phyloP scores from a whole-genome alignment of 805 yeast genomes.

The Yarrowia divulgata region DNA sequence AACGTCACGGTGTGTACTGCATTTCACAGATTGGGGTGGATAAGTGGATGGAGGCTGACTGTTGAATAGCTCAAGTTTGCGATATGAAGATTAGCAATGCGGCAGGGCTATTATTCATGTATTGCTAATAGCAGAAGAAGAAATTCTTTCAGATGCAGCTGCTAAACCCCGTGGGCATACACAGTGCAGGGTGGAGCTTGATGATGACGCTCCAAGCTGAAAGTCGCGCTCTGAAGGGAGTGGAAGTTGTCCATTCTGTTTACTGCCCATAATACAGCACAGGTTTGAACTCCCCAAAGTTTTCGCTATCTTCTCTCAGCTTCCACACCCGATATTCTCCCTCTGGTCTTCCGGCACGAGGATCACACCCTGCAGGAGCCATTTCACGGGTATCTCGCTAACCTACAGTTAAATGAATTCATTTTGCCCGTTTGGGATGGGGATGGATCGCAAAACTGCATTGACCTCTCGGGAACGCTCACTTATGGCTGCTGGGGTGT shows the following conservation, averaged over 20 bases:
- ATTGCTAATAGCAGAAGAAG: not conserved
- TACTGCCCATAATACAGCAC: too few species aligned
- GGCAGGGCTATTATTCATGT: not conserved
- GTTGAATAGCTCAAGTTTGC: not conserved
- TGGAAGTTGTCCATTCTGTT: too few species aligned
- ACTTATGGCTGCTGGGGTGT: not conserved
- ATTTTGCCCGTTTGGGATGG: not conserved
- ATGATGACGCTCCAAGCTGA: too few species aligned
- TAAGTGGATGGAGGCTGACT: not conserved
- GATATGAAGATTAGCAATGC: not conserved
- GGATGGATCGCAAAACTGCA: not conserved
- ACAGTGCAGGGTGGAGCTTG: not conserved
- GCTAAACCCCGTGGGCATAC: slow-evolving; percentile 1
- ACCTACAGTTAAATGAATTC: not conserved
- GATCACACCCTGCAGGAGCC: not conserved
- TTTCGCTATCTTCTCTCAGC: too few species aligned
- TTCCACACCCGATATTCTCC: too few species aligned
- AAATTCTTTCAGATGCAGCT: not conserved
- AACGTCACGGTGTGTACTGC: not conserved
- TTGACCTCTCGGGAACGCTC: not conserved
- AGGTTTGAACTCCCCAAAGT: too few species aligned
- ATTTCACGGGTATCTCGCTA: not conserved
- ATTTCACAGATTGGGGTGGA: too few species aligned
- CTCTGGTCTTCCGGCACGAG: not conserved
- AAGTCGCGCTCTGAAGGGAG: too few species aligned